These are phyloP conservation scores for Oryza coarctata DNA, from an alignment of 176 grass and related monocot genomes.

Conservation along the genomic window DNA sequence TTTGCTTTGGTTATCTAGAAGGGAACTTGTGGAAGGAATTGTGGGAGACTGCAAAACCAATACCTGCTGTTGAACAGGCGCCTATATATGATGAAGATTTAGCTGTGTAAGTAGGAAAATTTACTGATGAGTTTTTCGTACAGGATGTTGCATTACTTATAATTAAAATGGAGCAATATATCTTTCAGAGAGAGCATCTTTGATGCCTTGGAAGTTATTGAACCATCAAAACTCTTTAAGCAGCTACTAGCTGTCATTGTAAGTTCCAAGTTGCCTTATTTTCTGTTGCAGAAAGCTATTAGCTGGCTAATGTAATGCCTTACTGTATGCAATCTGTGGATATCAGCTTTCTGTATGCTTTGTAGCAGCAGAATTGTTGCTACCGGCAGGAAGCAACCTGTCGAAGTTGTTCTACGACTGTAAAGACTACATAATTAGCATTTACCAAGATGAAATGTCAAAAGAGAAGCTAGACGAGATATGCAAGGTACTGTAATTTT, in stretches of 20 bases:
- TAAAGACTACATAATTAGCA: slow-evolving; percentile 72
- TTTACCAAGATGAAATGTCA: slow-evolving; percentile 43
- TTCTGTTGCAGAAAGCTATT: neutral
- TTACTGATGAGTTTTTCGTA: slow-evolving; percentile 9
- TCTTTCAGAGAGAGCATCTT: slow-evolving; percentile 84
- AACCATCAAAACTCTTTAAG: slow-evolving; percentile 78
- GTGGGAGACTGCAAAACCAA: slow-evolving; percentile 83
- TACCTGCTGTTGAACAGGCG: slow-evolving; percentile 84
- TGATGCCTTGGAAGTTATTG: slow-evolving; percentile 67
- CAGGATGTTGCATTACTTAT: neutral
- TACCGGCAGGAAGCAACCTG: slow-evolving; percentile 58
- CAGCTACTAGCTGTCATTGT: slow-evolving; percentile 74
- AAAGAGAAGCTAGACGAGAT: slow-evolving; percentile 74
- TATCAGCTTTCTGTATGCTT: slow-evolving; percentile 79
- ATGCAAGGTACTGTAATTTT: slow-evolving; percentile 59
- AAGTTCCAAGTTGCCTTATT: slow-evolving; percentile 31
- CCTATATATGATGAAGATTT: slow-evolving; percentile 99
- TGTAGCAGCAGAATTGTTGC: slow-evolving; percentile 54
- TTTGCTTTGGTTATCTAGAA: slow-evolving; percentile 41
- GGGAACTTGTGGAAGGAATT: slow-evolving; percentile 98
- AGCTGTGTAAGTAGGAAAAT: slow-evolving; percentile 73
- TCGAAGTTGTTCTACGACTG: slow-evolving; percentile 79
- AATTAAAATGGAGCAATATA: slow-evolving; percentile 26
- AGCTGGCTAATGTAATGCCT: slow-evolving; percentile 24
- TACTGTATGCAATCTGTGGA: slow-evolving; percentile 37